Percentiles rank a stretch among this genome's conserved stretches.
Conservation (phyloP, 441 rosid genomes). For the Raphanus hybrid region DNA sequence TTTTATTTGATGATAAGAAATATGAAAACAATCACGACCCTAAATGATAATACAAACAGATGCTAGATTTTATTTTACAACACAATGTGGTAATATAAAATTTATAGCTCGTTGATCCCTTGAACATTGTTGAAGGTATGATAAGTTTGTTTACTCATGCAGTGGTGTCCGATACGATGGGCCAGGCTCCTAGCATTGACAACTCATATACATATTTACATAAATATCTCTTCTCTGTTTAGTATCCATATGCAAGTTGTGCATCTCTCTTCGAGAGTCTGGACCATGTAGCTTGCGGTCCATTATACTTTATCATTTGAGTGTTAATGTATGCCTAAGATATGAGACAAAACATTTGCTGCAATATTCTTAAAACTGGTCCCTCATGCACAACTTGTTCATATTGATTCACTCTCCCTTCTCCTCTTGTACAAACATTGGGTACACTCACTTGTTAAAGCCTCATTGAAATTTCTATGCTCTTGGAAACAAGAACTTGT, state of each 20-base stretch:
- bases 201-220: constrained; percentile 50
- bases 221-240: constrained; percentile 7
- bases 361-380: constrained; percentile 23
- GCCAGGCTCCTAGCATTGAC: constrained; percentile 62
- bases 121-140: too few species aligned
- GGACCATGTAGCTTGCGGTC: constrained; percentile 34
- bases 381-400: constrained; percentile 49
- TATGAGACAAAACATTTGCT: constrained; percentile 40
- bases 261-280: constrained; percentile 23
- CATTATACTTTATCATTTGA: constrained; percentile 13
- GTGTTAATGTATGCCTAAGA: constrained; percentile 25
- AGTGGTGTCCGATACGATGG: not conserved
- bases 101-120: too few species aligned
- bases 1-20: too few species aligned
- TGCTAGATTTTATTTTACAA: too few species aligned
- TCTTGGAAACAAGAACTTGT: constrained; percentile 4
- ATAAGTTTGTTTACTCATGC: too few species aligned
- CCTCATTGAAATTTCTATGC: constrained; percentile 1
- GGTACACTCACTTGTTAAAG: constrained; percentile 33
- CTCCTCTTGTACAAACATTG: not conserved
- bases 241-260: constrained; percentile 37
- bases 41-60: too few species aligned
- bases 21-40: too few species aligned
- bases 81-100: too few species aligned
- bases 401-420: constrained; percentile 29